A percentile compares a stretch with the other conserved stretches of the same genome.
Conservation (phyloP, 371 early-diverging fungal species). For the Dinochytrium kinnereticum region DNA sequence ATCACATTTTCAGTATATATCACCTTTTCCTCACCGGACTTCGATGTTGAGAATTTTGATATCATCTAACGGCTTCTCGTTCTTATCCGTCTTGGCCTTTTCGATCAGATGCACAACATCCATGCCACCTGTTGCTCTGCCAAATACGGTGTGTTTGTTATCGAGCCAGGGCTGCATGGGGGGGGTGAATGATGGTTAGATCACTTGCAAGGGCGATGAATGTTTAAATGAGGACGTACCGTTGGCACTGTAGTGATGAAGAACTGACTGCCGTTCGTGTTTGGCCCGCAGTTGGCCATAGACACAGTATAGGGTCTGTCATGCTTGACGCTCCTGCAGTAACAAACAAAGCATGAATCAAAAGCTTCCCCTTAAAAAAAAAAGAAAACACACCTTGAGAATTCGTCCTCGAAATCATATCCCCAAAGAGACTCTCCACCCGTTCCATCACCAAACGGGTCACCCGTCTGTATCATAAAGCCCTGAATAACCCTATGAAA, state of each 20-base stretch:
- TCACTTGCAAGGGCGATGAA: not conserved
- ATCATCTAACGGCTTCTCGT: conserved; percentile 74
- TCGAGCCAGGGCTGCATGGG: conserved; percentile 85
- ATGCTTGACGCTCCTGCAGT: conserved; percentile 71
- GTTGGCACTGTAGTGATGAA: conserved; percentile 95
- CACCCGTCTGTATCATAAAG: conserved; percentile 78
- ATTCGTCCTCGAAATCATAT: conserved; percentile 95
- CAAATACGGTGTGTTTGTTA: conserved; percentile 97
- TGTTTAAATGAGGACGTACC: conserved; percentile 52
- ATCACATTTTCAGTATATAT: too few species aligned
- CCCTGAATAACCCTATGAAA: conserved; percentile 73
- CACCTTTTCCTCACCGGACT: conserved; percentile 30
- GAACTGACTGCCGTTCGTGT: conserved; percentile 95
- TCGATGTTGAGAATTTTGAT: conserved; percentile 54
- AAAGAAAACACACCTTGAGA: conserved; percentile 41
- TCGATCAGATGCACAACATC: conserved; percentile 93
- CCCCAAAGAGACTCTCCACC: conserved; percentile 97
- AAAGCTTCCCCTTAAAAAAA: not conserved
- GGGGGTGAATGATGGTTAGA: not conserved
- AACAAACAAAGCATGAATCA: conserved; percentile 17
- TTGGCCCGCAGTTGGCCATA: conserved; percentile 98
- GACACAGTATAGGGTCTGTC: conserved; percentile 89
- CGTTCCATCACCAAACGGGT: conserved; percentile 82
- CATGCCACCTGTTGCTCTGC: conserved; percentile 91
- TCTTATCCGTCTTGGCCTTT: conserved; percentile 70